phyloP scores from a whole-genome alignment of 495 filamentous ascomycete species.

The Patellaria atrata region DNA sequence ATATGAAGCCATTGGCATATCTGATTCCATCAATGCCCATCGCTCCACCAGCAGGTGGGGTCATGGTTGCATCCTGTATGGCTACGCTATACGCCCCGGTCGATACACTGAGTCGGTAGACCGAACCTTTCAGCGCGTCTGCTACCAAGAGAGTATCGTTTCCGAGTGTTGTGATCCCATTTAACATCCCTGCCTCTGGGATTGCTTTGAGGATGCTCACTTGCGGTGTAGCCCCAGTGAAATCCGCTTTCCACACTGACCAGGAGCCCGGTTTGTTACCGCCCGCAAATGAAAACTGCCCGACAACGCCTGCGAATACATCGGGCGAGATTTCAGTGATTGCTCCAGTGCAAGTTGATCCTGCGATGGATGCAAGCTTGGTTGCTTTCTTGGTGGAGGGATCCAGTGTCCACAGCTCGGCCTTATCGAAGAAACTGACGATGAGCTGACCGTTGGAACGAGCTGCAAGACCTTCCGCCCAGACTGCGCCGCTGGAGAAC shows the following conservation, averaged over 20 bases:
- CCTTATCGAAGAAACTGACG: slow-evolving; percentile 13
- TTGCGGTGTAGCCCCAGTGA: slow-evolving; percentile 17
- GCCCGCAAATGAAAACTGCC: slow-evolving; percentile 9
- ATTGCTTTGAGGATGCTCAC: slow-evolving; percentile 26
- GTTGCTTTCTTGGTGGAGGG: slow-evolving; percentile 7
- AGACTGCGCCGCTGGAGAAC: slow-evolving; percentile 8
- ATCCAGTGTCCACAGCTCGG: slow-evolving; percentile 8
- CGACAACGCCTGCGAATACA: slow-evolving; percentile 12
- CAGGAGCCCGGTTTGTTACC: slow-evolving; percentile 8
- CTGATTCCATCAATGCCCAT: slow-evolving; percentile 15
- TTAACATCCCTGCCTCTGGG: slow-evolving; percentile 28
- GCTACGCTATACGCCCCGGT: slow-evolving; percentile 10
- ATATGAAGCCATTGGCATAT: slow-evolving; percentile 22
- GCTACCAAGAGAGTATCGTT: slow-evolving; percentile 29
- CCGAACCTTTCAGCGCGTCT: slow-evolving; percentile 9
- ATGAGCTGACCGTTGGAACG: slow-evolving; percentile 12
- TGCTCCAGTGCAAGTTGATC: slow-evolving; percentile 9
- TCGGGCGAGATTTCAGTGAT: slow-evolving; percentile 11
- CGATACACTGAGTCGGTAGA: slow-evolving; percentile 6
- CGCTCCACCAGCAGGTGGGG: slow-evolving; percentile 24
- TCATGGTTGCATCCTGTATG: slow-evolving; percentile 12
- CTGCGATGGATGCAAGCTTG: slow-evolving; percentile 5
- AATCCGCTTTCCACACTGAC: slow-evolving; percentile 12
- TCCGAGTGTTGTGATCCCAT: slow-evolving; percentile 29
- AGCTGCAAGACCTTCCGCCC: slow-evolving; percentile 9